A percentile compares a stretch with the other conserved stretches of the same genome.
These are phyloP conservation scores for Ammopiptanthus mongolicus DNA, from an alignment of 306 rosid genomes.

Conservation along the genomic window DNA sequence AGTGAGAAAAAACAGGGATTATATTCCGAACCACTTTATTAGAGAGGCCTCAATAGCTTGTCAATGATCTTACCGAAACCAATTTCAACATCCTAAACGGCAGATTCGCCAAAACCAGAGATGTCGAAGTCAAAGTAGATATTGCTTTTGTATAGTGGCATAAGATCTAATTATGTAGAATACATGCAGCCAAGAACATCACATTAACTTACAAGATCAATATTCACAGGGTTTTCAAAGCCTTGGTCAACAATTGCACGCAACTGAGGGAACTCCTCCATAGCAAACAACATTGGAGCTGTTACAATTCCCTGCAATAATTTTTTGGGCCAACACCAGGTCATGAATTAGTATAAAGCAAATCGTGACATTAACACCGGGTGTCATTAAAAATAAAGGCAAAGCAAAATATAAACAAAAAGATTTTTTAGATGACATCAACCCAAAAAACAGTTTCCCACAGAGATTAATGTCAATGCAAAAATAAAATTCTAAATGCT, in stretches of 20 bases:
- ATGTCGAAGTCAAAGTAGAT: not conserved
- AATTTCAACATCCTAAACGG: not conserved
- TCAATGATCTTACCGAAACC: not conserved
- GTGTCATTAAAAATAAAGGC: slow-evolving; percentile 4
- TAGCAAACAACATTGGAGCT: slow-evolving; percentile 89
- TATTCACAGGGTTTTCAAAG: slow-evolving; percentile 68
- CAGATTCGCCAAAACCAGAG: not conserved
- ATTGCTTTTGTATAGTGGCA: not conserved
- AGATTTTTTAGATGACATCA: not conserved
- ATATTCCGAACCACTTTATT: not conserved
- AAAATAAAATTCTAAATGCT: not conserved
- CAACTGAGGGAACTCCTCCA: slow-evolving; percentile 94
- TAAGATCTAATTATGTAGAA: not conserved
- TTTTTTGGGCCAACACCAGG: slow-evolving; percentile 1
- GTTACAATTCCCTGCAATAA: slow-evolving; percentile 80
- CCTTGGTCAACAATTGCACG: slow-evolving; percentile 62
- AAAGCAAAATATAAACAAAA: not conserved
- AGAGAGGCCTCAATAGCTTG: not conserved
- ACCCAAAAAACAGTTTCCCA: not conserved
- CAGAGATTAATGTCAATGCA: not conserved
- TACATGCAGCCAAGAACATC: slow-evolving; percentile 13
- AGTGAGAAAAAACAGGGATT: not conserved
- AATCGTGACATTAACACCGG: not conserved
- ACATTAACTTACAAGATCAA: slow-evolving; percentile 63
- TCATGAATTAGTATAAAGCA: not conserved